Evolutionary conservation across 2,329 filamentous ascomycete species (phyloP).

Genomic region (Paraconiothyrium sp.): DNA sequence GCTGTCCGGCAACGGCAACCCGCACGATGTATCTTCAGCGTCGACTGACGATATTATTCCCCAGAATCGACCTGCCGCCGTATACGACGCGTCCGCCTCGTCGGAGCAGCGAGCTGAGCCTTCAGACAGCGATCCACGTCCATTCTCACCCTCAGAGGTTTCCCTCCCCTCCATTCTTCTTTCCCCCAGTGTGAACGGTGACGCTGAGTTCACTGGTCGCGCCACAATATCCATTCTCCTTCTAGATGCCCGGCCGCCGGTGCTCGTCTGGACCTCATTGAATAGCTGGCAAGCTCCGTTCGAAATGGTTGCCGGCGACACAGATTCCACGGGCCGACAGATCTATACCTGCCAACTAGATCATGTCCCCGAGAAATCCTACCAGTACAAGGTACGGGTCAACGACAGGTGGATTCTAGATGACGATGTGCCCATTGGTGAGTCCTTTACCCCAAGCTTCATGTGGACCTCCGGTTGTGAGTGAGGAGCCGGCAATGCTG

Average conservation of each 20-base stretch:
- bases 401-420: slow-evolving; percentile 74
- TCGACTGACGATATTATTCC: neutral
- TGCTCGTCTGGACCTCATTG: slow-evolving; percentile 76
- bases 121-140: neutral
- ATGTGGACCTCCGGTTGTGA: neutral
- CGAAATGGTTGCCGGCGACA: slow-evolving; percentile 66
- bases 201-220: slow-evolving; percentile 31
- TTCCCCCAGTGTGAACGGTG: slow-evolving; percentile 7
- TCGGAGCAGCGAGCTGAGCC: neutral
- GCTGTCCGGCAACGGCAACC: neutral
- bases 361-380: slow-evolving; percentile 65
- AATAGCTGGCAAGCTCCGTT: slow-evolving; percentile 70
- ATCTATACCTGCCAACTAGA: slow-evolving; percentile 67
- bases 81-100: neutral
- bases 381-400: slow-evolving; percentile 80
- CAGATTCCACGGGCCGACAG: slow-evolving; percentile 61
- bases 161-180: slow-evolving; percentile 11
- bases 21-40: neutral
- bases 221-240: slow-evolving; percentile 70
- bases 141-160: neutral
- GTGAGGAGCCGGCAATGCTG: neutral
- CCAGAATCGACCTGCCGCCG: neutral
- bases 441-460: slow-evolving; percentile 26
- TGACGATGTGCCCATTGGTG: slow-evolving; percentile 69
- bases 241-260: slow-evolving; percentile 69